Evolutionary conservation across 75 land plant genomes (phyloP), one percentile per base, ranked within the genome.

Genomic region (Ceratopteris richardii): DNA sequence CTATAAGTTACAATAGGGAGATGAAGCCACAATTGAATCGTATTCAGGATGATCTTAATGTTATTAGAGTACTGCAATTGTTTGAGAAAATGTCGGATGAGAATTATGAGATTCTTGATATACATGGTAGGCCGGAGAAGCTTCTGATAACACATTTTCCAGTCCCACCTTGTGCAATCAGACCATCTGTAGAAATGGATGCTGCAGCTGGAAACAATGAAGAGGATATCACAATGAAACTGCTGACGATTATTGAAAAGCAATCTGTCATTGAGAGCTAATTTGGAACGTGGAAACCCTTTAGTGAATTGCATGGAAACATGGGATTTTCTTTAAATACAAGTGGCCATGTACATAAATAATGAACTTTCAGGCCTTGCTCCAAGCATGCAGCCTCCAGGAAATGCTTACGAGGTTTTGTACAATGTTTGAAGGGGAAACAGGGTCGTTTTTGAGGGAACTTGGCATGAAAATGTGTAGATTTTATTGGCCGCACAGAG

Each of bases 401-500:
- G 70, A 40, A 85, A 77, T 58, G 73, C 72, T 71, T 77, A 37
- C 81, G 83, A 40, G 98, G 96, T 1, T 79, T 93, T 73, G 80
- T 93, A 44, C 98, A 93, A 65, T 76, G 90, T 16, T 77, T 93
- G 18, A 89, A 93, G 72, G 98, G 96, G 13, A 93, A 93, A 62
- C 96, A 89, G 63, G 98, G 98, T 25, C 82, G 98, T 1, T 93
- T 93, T 59, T 82, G 98, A 47, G 87, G 96, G 21, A 93, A 93
- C 44, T 75, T 93, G 23, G 89, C 90, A 54, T 95, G 98, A 56
- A 93, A 93, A 56, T 82, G 95, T 71, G 98, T 93, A 47, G 87
- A 93, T 29, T 93, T 75, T 70, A 93, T 90, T 71, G 96, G 98
- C 42, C 61, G 98, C 47, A 93, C 98, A 71, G 98, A n/a, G n/a